Evolutionary conservation across 2,329 filamentous ascomycete species (phyloP), one percentile per base, ranked within the genome.

Genomic region (Xylaria digitata): DNA sequence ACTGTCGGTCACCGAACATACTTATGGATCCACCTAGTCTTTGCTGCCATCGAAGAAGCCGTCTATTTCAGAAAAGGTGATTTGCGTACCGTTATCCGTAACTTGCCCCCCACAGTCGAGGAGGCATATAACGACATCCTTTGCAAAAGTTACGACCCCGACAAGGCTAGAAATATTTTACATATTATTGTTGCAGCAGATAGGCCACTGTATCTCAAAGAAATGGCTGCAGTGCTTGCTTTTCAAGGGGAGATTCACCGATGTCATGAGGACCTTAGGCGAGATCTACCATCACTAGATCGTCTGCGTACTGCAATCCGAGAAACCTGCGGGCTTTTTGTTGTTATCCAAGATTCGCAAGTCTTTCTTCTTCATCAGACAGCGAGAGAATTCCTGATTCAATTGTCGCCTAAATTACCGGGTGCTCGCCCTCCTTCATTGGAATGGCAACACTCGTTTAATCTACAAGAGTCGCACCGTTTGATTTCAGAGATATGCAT

Each of bases 191-290:
- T 79, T 45, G 77, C 74, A 2, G 78, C 79, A 8, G 55, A 53
- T 1, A 67, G 75, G 32, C 79, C 80, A 1, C 55, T 82, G 7
- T 71, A 67, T 30, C 43, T 80, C 0, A n/a, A 58, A 17, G 80
- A 81, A 63, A 77, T 79, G 69, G 74, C 72, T 15, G 21, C 74
- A 6, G 78, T 74, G 0, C 53, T 80, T 32, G 66, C 72, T 11
- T 34, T 76, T 11, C 52, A 56, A 52, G 23, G 62, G 26, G 32
- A 66, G 85, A 76, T 85, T 87, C 0, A 57, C 21, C 85, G 87
- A 1, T 79, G 87, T 0, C 84, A 87, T 63, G 6, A 53, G 19
- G 54, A 55, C 32, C 55, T 26, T 5, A 5, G 5, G 26, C 26
- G 26, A 26, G 26, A 67, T 23, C 1, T 57, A 13, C 2, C 26